Percentiles rank a stretch among this genome's conserved stretches.
These are phyloP conservation scores for Colletotrichum sp. DNA, from an alignment of 2,329 filamentous ascomycete genomes.

Conservation along the genomic window DNA sequence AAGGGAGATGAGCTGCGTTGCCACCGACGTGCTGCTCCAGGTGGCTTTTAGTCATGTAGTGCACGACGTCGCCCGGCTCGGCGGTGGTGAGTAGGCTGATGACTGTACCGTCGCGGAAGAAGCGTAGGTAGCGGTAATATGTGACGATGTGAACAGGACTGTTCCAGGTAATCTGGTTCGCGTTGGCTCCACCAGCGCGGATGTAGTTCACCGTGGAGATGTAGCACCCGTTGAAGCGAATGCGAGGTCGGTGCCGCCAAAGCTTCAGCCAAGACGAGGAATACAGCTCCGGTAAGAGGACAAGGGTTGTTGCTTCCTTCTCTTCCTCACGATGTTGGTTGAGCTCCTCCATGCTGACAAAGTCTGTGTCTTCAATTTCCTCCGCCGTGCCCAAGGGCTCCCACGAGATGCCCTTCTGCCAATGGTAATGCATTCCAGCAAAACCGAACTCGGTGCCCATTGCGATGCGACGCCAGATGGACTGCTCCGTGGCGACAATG, in stretches of 20 bases:
- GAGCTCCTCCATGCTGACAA: constrained; percentile 43
- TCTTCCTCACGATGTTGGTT: constrained; percentile 35
- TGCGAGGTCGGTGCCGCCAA: constrained; percentile 81
- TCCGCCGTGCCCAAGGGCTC: constrained; percentile 48
- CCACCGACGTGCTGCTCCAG: constrained; percentile 51
- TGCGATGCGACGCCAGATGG: constrained; percentile 83
- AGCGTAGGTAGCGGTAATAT: constrained; percentile 93
- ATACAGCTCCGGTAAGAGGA: constrained; percentile 51
- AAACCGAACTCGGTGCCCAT: constrained; percentile 78
- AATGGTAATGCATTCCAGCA: constrained; percentile 81
- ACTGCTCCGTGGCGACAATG: constrained; percentile 82
- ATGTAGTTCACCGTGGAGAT: constrained; percentile 97
- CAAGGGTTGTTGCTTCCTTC: constrained; percentile 39
- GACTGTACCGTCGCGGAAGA: constrained; percentile 87
- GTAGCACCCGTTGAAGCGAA: constrained; percentile 95
- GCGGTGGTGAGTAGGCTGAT: constrained; percentile 81
- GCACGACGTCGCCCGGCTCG: constrained; percentile 87
- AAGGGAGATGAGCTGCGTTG: constrained; percentile 39
- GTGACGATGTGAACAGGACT: constrained; percentile 93
- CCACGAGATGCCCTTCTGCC: constrained; percentile 66
- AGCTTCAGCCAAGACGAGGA: constrained; percentile 66
- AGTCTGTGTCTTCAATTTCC: constrained; percentile 32
- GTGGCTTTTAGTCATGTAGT: constrained; percentile 77
- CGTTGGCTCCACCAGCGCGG: constrained; percentile 76
- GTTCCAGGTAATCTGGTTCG: constrained; percentile 76